Base-by-base conservation (phyloP, 2,329 filamentous ascomycete species). In the Dothiorella sarmentorum region DNA sequence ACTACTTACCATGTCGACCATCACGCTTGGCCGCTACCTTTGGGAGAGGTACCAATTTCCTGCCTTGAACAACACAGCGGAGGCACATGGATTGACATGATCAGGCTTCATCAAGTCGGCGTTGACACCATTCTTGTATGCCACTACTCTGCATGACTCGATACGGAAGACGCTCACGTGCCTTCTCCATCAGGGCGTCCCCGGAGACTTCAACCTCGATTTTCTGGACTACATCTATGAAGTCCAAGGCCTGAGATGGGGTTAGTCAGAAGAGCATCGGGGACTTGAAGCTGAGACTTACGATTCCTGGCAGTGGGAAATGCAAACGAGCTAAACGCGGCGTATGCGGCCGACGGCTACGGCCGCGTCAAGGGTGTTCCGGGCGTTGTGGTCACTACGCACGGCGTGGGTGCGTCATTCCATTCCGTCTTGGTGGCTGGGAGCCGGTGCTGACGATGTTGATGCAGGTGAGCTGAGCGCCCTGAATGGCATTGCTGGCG, bases 281-380 rank as follows among this genome's bases (percentile, higher is more conserved):
- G 10, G 7, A 26, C 6, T 4, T 7, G 6, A 13, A 20, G 9
- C 18, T 18, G 7, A 37, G 6, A n/a, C 45, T 43, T 5, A 55
- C 17, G 7, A 18, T 37, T 24, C 7, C 3, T 24, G 33, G 13
- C 33, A 67, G 76, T 81, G 10, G 81, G 82, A 60, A 84, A 80
- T 61, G 75, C 77, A 56, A 85, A 85, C 63, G 82, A 85, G 67
- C 76, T 85, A 47, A 84, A 84, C 62, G 79, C 80, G 3, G 80
- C 75, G 2, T 84, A 84, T 61, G 80, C 81, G 0, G 80, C 80
- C 2, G 83, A 85, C 62, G 83, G 81, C 2, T 85, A 85, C 62
- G 77, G 80, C 3, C 72, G 82, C 11, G 75, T 82, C 60, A 82
- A 82, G 61, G 79, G 79, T 11, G 40, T 55, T 5, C 26, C 53